Evolutionary conservation across 345 rosid genomes (phyloP), one percentile per base, ranked within the genome.

Genomic region (Citrus mangshanensis): DNA sequence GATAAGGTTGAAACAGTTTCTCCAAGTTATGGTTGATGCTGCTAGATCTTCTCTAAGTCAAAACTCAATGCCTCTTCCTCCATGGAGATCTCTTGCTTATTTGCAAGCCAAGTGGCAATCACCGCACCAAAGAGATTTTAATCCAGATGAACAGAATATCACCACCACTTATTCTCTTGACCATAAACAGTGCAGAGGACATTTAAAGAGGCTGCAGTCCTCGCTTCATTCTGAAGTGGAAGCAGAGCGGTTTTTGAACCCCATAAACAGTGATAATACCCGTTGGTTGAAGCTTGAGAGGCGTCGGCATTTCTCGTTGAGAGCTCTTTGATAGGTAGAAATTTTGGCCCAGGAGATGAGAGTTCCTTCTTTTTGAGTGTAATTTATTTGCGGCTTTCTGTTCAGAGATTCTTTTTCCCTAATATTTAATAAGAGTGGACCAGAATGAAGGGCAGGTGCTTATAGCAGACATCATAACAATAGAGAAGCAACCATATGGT

Each of bases 31-130:
- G 99, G 98, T 86, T 28, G 98, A 95, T 32, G 98, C 96, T 49
- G 91, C 96, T 13, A 88, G 83, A 78, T 88, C 81, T 67, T 95
- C 99, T 3, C 91, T 95, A n/a, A 90, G 91, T 83, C 97, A 93
- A 82, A 92, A 92, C 63, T 92, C 98, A 6, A 95, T 95, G 99
- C 95, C 96, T 13, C 86, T 95, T 59, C 99, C 99, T 79, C 99
- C 99, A 0, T 95, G 99, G 99, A 90, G 99, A 80, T 93, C 99
- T 6, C 83, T 93, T 9, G 88, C 90, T 70, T 93, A 95, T 80
- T 82, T 95, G 85, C 90, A 89, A 77, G 93, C 97, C 4, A 93
- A 95, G 83, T 95, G 99, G 99, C 84, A 83, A 72, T 92, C 98
- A 0, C 90, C 90, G 0, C 81, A 88, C 82, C 87, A 88, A 80